Percentiles rank a stretch among this genome's conserved stretches.
Conservation (phyloP, 2,329 filamentous ascomycete genomes). For the Sporothrix brasiliensis region DNA sequence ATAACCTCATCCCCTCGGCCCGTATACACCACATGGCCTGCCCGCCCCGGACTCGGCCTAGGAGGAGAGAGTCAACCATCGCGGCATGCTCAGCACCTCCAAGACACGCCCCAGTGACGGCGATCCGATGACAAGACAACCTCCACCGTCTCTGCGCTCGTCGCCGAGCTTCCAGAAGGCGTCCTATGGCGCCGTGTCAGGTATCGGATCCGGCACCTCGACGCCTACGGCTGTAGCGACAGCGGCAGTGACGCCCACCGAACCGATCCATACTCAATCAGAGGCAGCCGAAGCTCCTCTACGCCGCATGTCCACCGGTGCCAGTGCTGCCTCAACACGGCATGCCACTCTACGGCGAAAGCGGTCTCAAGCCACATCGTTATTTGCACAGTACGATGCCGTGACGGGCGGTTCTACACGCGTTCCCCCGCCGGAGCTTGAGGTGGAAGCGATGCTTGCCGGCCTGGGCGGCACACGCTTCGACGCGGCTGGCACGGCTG, state of each 20-base stretch:
- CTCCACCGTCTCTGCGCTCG: slow-evolving; percentile 41
- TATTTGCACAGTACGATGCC: slow-evolving; percentile 34
- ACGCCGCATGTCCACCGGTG: slow-evolving; percentile 13
- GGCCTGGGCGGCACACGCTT: slow-evolving; percentile 50
- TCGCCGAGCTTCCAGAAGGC: slow-evolving; percentile 42
- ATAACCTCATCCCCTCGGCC: background rate
- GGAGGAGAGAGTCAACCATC: slow-evolving; percentile 30
- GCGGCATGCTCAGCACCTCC: slow-evolving; percentile 31
- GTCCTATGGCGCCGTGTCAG: slow-evolving; percentile 43
- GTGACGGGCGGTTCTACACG: slow-evolving; percentile 37
- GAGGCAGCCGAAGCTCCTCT: background rate
- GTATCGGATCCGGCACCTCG: background rate
- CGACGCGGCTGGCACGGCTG: slow-evolving; percentile 52
- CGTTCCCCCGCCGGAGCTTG: slow-evolving; percentile 52
- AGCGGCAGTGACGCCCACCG: background rate
- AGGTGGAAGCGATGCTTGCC: slow-evolving; percentile 54
- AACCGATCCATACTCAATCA: background rate
- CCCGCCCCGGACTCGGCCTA: slow-evolving; percentile 10
- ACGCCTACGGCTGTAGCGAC: slow-evolving; percentile 4
- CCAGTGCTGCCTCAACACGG: slow-evolving; percentile 20
- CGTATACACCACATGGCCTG: slow-evolving; percentile 29
- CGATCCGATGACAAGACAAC: slow-evolving; percentile 39
- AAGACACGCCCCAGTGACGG: slow-evolving; percentile 31
- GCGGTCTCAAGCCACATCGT: slow-evolving; percentile 33
- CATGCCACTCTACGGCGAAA: slow-evolving; percentile 32